Evolutionary conservation across 2,329 filamentous ascomycete genomes (phyloP).

Genomic region (Pleomassaria siparia): DNA sequence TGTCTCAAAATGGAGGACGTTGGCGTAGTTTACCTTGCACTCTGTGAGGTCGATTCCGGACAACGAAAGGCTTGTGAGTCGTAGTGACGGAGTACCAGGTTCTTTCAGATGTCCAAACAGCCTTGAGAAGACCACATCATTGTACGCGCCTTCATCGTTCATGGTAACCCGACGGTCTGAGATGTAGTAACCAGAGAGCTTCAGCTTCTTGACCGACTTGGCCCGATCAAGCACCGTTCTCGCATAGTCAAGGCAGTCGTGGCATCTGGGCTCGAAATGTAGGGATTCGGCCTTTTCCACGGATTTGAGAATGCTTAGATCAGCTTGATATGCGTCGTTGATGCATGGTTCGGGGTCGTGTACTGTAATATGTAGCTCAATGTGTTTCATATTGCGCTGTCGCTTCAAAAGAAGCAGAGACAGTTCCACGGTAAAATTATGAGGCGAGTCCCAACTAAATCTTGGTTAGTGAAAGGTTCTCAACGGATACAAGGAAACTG

Average conservation of each 20-base stretch:
- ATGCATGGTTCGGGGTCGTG: neutral
- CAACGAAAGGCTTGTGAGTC: neutral
- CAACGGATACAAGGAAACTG: neutral
- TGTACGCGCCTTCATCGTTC: neutral
- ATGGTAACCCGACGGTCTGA: neutral
- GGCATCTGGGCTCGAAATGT: neutral
- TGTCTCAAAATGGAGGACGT: neutral
- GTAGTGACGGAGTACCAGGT: neutral
- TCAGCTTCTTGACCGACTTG: neutral
- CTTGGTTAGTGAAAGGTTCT: neutral
- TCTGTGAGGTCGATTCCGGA: neutral
- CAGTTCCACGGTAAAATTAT: neutral
- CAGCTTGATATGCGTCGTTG: neutral
- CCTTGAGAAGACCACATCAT: neutral
- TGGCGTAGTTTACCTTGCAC: slow-evolving; percentile 1
- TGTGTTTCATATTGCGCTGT: neutral
- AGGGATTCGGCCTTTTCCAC: neutral
- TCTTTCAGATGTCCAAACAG: neutral
- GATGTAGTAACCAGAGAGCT: neutral
- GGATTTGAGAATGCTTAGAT: neutral
- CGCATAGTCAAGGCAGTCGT: neutral
- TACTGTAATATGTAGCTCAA: neutral
- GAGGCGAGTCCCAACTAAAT: neutral
- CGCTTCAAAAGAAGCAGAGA: neutral
- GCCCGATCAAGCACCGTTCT: neutral